phyloP scores from a whole-genome alignment of 257 asterid species.

The Solanum habrochaites region DNA sequence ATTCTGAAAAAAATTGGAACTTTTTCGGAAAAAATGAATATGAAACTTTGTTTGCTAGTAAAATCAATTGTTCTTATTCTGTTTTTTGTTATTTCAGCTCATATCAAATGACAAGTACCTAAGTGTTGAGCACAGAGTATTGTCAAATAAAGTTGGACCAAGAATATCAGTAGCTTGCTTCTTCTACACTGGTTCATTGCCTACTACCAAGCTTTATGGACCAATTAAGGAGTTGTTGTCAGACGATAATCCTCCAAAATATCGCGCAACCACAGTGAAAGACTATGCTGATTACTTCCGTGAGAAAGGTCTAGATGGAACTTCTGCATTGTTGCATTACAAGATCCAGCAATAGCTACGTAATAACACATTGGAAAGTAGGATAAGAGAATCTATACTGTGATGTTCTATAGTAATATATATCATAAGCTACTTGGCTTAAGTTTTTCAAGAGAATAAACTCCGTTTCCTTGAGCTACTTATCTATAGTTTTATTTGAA shows the following conservation, averaged over 20 bases:
- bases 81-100: constrained; percentile 9
- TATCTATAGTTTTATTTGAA: not conserved
- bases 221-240: constrained; percentile 42
- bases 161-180: constrained; percentile 45
- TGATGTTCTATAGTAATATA: not conserved
- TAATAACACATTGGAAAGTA: not conserved
- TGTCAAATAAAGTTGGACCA: constrained; percentile 28
- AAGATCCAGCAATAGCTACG: constrained; percentile 7
- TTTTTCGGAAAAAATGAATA: not conserved
- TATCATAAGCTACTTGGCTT: not conserved
- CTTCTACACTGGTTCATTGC: constrained; percentile 32
- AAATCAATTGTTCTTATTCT: not conserved
- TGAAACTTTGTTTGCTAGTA: too few species aligned
- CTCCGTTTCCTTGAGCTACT: too few species aligned
- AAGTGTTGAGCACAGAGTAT: constrained; percentile 36
- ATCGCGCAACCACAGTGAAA: constrained; percentile 27
- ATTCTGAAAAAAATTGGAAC: not conserved
- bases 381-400: not conserved
- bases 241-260: constrained; percentile 31
- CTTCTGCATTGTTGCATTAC: constrained; percentile 32
- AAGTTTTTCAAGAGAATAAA: too few species aligned
- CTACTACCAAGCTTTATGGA: constrained; percentile 25
- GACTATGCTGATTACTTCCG: constrained; percentile 33
- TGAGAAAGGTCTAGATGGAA: constrained; percentile 34
- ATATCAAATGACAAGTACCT: constrained; percentile 40